phyloP scores from a whole-genome alignment of 1,284 basidiomycete genomes.

The Schizophyllum amplum region DNA sequence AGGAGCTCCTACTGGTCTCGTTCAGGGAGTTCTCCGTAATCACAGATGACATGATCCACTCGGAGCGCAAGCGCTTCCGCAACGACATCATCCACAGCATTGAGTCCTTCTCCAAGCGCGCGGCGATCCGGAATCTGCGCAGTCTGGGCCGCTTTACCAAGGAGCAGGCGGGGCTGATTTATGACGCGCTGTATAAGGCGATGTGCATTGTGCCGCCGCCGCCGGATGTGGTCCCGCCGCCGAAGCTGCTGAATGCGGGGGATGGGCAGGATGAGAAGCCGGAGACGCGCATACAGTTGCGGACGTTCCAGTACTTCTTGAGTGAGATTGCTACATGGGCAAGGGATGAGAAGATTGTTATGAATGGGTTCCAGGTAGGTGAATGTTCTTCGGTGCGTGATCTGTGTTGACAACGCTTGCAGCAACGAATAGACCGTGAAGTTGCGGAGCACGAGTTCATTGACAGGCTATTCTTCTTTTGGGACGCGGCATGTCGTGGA shows the following conservation, averaged over 20 bases:
- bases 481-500: slow-evolving; percentile 78
- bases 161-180: slow-evolving; percentile 84
- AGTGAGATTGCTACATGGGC: slow-evolving; percentile 96
- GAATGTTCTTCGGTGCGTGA: neutral
- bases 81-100: slow-evolving; percentile 91
- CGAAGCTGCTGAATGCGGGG: slow-evolving; percentile 42
- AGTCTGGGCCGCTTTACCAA: slow-evolving; percentile 79
- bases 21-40: slow-evolving; percentile 98
- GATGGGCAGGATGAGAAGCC: slow-evolving; percentile 67
- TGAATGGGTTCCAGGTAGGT: slow-evolving; percentile 82
- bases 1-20: slow-evolving; percentile 91
- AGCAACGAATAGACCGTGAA: slow-evolving; percentile 76
- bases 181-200: slow-evolving; percentile 86
- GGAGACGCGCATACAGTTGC: slow-evolving; percentile 83
- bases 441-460: slow-evolving; percentile 81
- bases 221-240: slow-evolving; percentile 34
- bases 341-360: slow-evolving; percentile 87
- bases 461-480: slow-evolving; percentile 81
- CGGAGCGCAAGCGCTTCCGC: slow-evolving; percentile 82
- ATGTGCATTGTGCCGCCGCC: slow-evolving; percentile 75
- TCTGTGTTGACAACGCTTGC: slow-evolving; percentile 12
- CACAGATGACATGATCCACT: slow-evolving; percentile 90
- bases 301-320: slow-evolving; percentile 86
- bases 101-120: slow-evolving; percentile 93
- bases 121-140: slow-evolving; percentile 85